These are phyloP conservation scores for Penicillium olsonii DNA, from an alignment of 2,329 filamentous ascomycete species.

Conservation along the genomic window DNA sequence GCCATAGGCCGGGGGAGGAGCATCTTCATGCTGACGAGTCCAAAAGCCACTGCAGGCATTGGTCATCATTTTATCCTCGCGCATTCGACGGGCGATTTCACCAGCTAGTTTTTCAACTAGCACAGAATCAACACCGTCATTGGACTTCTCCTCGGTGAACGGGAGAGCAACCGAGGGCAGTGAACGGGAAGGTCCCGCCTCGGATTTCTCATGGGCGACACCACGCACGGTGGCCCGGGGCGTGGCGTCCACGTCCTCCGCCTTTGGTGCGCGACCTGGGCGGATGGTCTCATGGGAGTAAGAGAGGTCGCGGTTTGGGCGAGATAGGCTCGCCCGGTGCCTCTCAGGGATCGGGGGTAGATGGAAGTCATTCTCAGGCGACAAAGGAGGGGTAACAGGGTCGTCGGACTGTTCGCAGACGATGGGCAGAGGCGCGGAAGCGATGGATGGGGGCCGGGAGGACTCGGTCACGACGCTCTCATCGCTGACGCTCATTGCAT, in stretches of 20 bases:
- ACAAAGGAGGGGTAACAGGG: conserved; percentile 54
- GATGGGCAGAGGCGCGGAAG: conserved; percentile 58
- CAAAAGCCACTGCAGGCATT: conserved; percentile 39
- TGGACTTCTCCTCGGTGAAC: conserved; percentile 34
- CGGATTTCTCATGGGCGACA: conserved; percentile 29
- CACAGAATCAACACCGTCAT: conserved; percentile 48
- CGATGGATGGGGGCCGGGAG: conserved; percentile 47
- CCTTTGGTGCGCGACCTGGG: conserved; percentile 17
- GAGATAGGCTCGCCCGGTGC: conserved; percentile 32
- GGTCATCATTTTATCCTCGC: conserved; percentile 70
- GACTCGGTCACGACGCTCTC: conserved; percentile 45
- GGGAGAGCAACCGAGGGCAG: conserved; percentile 38
- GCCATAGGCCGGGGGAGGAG: conserved; percentile 49
- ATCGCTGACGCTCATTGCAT: conserved; percentile 44
- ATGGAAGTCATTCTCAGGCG: conserved; percentile 42
- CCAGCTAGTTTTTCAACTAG: conserved; percentile 73
- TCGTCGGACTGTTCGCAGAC: conserved; percentile 62
- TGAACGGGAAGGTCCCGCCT: conserved; percentile 29
- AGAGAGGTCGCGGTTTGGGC: conserved; percentile 28
- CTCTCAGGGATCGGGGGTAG: conserved; percentile 38
- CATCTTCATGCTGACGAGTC: conserved; percentile 39
- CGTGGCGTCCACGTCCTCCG: conserved; percentile 35
- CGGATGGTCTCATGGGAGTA: conserved; percentile 27
- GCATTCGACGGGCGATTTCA: conserved; percentile 81
- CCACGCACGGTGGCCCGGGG: conserved; percentile 33